Conservation (phyloP, 208 protist species). For the Trypanosoma vivax region DNA sequence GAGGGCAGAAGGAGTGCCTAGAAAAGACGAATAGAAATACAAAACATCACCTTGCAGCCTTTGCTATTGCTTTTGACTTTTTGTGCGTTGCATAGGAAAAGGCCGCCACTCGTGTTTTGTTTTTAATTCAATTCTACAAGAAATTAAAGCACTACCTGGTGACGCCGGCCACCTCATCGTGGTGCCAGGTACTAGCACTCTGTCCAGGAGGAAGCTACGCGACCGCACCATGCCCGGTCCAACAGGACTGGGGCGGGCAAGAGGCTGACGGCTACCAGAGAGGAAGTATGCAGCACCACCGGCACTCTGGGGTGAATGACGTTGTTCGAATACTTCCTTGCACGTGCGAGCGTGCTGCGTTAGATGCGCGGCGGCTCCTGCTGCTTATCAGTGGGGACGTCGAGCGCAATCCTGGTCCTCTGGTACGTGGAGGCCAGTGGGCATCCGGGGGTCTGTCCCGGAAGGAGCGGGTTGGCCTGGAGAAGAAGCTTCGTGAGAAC, state of each 20-base stretch:
- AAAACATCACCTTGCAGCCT: too few species aligned
- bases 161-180: constrained; percentile 12
- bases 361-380: neutral
- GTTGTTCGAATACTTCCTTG: too few species aligned
- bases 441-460: constrained; percentile 1
- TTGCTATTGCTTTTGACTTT: too few species aligned
- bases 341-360: neutral
- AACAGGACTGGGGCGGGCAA: neutral
- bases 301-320: too few species aligned
- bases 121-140: too few species aligned
- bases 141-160: neutral
- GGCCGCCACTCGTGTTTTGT: too few species aligned
- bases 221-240: neutral
- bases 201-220: constrained; percentile 5
- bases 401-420: neutral
- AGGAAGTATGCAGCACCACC: too few species aligned
- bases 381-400: constrained; percentile 5
- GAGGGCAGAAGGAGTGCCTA: too few species aligned
- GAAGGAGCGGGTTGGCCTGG: too few species aligned
- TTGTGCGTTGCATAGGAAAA: too few species aligned
- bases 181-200: constrained; percentile 4
- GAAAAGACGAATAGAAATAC: too few species aligned
- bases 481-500: neutral
- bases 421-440: constrained; percentile 9
- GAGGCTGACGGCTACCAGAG: constrained; percentile 12